Percentiles rank a stretch among this genome's conserved stretches.
Conservation (phyloP, 306 rosid species). For the Dalbergia oliveri region DNA sequence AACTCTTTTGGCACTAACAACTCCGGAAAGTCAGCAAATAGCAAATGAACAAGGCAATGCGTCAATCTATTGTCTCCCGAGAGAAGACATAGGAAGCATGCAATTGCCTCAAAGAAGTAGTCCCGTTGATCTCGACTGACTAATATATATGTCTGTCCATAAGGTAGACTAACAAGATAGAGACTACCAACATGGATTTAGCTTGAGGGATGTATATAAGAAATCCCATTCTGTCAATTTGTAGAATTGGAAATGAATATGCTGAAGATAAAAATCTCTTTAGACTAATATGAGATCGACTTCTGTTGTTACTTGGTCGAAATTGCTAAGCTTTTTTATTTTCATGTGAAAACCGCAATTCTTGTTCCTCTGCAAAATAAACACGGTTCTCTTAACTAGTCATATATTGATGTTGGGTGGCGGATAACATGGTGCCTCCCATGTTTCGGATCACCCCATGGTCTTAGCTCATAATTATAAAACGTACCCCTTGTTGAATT, state of each 20-base stretch:
- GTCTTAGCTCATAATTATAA: no score
- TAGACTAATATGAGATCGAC: conserved; percentile 14
- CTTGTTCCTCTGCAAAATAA: neutral
- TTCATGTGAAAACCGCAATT: neutral
- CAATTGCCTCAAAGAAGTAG: conserved; percentile 85
- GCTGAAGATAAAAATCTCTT: neutral
- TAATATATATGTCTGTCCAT: neutral
- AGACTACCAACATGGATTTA: conserved; percentile 12
- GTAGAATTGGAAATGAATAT: conserved; percentile 30
- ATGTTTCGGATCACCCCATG: no score
- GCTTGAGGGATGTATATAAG: conserved; percentile 18
- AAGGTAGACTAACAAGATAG: conserved; percentile 34
- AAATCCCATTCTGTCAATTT: conserved; percentile 28
- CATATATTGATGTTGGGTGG: no score
- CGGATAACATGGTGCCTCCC: no score
- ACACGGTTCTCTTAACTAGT: no score
- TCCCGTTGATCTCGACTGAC: conserved; percentile 62
- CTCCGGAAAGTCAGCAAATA: conserved; percentile 67
- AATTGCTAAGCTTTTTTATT: conserved; percentile 21
- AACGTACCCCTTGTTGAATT: no score
- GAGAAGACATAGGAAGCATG: conserved; percentile 90
- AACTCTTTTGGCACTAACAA: conserved; percentile 71
- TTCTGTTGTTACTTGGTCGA: conserved; percentile 30
- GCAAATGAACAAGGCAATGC: conserved; percentile 55
- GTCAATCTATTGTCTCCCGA: conserved; percentile 57